Evolutionary conservation across 129 eudicot genomes (phyloP), one percentile per base, ranked within the genome.

Genomic region (Sambucus nigra): DNA sequence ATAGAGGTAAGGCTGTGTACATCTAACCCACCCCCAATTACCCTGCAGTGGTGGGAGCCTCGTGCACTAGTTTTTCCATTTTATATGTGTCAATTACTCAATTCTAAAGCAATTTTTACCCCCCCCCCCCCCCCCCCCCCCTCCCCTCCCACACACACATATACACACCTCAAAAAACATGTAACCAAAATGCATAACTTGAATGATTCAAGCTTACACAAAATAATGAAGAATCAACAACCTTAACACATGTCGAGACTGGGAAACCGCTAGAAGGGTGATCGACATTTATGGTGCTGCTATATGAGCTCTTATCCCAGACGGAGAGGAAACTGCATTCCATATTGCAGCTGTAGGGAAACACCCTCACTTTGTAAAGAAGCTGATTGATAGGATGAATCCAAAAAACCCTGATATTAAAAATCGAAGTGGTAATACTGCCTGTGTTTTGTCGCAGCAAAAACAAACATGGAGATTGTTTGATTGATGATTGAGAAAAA

Each of bases 381-480:
- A 40, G 2, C 28, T 57, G 1, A 19, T 59, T 15, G 4, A 1
- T 6, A 53, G 1, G 54, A 64, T 53, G 53, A 0, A 5, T 1
- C 3, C 1, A 3, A 51, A 6, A 4, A 59, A 67, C 25, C 26
- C 58, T 28, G 25, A 20, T 13, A 20, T 67, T n/a, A 3, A 0
- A 28, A 57, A 67, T 21, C 1, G 2, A 31, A 19, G 8, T 13
- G 20, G 32, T 24, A 67, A 57, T 23, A 57, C 72, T 5, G 64
- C 72, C 47, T 67, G 20, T 39, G 59, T 35, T 57, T 57, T 24
- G 66, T 60, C 9, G 87, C 87, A 27, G 76, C 68, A 17, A 65
- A 65, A 15, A 80, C 83, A 47, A 61, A 51, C 15, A 45, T 69
- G 35, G 53, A 69, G 55, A 76, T 69, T 51, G 80, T 68, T 21